Base-by-base conservation (phyloP, 805 yeast genomes). In the Metschnikowia similis region DNA sequence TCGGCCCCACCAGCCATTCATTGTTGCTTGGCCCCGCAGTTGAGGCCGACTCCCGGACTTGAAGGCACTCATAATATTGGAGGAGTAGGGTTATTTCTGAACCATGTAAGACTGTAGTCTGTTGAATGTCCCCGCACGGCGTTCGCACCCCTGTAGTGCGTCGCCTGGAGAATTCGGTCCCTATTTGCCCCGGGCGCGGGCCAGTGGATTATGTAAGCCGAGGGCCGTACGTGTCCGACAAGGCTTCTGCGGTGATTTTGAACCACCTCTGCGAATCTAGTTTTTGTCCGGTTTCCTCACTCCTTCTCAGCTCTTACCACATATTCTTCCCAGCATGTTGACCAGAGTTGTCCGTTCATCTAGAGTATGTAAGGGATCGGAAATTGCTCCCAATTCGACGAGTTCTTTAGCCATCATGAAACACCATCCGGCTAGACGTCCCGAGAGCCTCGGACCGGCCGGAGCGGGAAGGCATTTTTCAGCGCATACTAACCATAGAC, bases 301-400 rank as follows among this genome's bases (percentile, higher is more conserved):
- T 45, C 47, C 45, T 51, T 49, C 44, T 48, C 39, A 41, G 36
- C 41, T 47, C 41, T 26, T 14, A 39, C 30, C 45, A 43, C 40
- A 31, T 48, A 41, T 28, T 32, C 28, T 47, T 31, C 34, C 27
- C 38, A 59, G 49, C 52, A 72, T 72, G 77, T 72, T 72, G 63
- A 68, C 76, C 47, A 71, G 74, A 69, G 61, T 72, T 61, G 68
- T 66, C 56, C 74, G 76, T 67, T 64, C 72, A 49, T 59, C 74
- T 49, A 72, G 66, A 65, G 76, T 72, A 71, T 60, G 77, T 72
- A 39, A 27, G 10, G 6, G 16, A 14, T 16, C 11, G 26, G 26
- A 35, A 35, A 8, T 5, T 4, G 31, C 17, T 6, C 41, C 21
- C 21, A 21, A 21, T 21, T 21, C 5, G 21, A 4, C 21, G 21